These are phyloP conservation scores for Periconia sp. DNA, from an alignment of 2,329 filamentous ascomycete genomes.

Conservation along the genomic window DNA sequence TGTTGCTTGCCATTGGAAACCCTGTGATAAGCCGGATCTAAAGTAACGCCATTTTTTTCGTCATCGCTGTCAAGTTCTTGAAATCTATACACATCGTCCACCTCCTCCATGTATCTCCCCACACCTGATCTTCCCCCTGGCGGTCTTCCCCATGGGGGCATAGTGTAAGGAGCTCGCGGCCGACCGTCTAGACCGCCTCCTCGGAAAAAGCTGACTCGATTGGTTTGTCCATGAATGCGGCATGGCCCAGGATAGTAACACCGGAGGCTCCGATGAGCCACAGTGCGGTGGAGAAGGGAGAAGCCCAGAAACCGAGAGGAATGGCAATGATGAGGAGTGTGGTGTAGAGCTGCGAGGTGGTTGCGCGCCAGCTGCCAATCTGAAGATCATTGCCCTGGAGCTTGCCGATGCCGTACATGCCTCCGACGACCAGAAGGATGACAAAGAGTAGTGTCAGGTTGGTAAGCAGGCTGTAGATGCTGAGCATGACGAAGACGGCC, in stretches of 20 bases:
- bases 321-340: slow-evolving; percentile 81
- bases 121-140: slow-evolving; percentile 73
- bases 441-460: slow-evolving; percentile 89
- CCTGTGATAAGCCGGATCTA: slow-evolving; percentile 48
- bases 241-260: slow-evolving; percentile 93
- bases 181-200: slow-evolving; percentile 99
- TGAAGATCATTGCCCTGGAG: slow-evolving; percentile 88
- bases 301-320: slow-evolving; percentile 83
- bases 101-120: slow-evolving; percentile 57
- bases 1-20: slow-evolving; percentile 30
- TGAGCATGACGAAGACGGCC: slow-evolving; percentile 90
- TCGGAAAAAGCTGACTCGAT: slow-evolving; percentile 99
- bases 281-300: slow-evolving; percentile 81
- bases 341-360: slow-evolving; percentile 93
- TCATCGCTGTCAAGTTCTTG: slow-evolving; percentile 69
- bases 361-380: slow-evolving; percentile 80
- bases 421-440: slow-evolving; percentile 83
- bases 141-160: slow-evolving; percentile 99
- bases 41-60: slow-evolving; percentile 53
- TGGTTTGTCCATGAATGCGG: slow-evolving; percentile 94
- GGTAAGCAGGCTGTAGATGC: slow-evolving; percentile 91
- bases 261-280: slow-evolving; percentile 97
- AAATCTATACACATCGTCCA: slow-evolving; percentile 58
- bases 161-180: slow-evolving; percentile 93
- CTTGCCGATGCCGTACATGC: slow-evolving; percentile 91